Evolutionary conservation across 2,329 filamentous ascomycete genomes (phyloP), one percentile per base, ranked within the genome.

Genomic region (Xylaria sp.): DNA sequence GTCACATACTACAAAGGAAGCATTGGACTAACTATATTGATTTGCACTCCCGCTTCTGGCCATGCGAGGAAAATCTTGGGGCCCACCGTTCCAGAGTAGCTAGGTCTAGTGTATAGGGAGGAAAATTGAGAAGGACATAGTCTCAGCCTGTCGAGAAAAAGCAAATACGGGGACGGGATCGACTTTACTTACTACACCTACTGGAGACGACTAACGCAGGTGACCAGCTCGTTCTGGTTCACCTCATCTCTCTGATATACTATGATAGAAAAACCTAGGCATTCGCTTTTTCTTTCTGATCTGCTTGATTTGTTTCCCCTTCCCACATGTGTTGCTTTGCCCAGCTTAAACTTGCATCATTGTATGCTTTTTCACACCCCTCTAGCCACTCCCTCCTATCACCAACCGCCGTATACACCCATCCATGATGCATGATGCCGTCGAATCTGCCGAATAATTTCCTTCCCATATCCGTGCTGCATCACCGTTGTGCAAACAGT

Each of bases 361-460:
- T 59, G 41, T 48, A 67, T 65, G 23, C 28, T 63, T 63, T 46
- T 41, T 52, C 64, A 66, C 66, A 61, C 57, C 60, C 65, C 68
- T 68, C 57, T 65, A 32, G 60, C 41, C 48, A 63, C 58, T 64
- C 57, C 63, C 48, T 69, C 55, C 61, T 62, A 65, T 57, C 63
- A 72, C 71, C 61, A 60, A 59, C 44, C 61, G 65, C 65, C 58
- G 64, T 67, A 65, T 66, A 70, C 62, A 70, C 71, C 74, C 72
- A 58, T 73, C 74, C 74, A 76, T 73, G 72, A 78, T 79, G 77
- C 77, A 79, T 73, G 69, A 75, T 78, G 74, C 77, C 77, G 77
- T 69, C 71, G 67, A 69, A 72, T 70, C 63, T 74, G 71, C 71
- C 75, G 74, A 77, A 75, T 76, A 76, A 76, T 74, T 74, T 74